Conservation (phyloP, 1,139 yeast genomes). For the Pichia kudriavzevii region DNA sequence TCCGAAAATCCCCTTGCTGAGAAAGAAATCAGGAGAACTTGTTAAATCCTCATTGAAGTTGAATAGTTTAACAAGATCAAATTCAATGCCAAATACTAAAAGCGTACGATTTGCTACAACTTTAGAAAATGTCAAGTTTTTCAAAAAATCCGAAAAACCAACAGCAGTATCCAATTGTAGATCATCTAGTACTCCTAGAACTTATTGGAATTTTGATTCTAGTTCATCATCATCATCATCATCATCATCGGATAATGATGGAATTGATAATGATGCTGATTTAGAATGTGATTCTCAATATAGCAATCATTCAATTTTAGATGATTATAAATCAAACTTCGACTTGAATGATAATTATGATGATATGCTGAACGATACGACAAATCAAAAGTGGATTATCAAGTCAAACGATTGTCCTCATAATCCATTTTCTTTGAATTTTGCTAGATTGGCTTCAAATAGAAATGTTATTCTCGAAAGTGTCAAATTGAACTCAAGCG, state of each 20-base stretch:
- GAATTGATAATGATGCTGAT: constrained; percentile 24
- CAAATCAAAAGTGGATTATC: constrained; percentile 37
- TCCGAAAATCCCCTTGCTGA: constrained; percentile 41
- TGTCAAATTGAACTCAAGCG: constrained; percentile 51
- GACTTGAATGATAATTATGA: constrained; percentile 24
- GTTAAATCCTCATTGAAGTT: constrained; percentile 66
- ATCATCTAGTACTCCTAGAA: constrained; percentile 22
- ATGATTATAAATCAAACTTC: constrained; percentile 10
- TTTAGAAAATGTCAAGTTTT: constrained; percentile 62
- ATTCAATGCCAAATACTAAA: constrained; percentile 66
- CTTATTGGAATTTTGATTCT: constrained; percentile 25
- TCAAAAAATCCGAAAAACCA: constrained; percentile 65
- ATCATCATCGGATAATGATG: background rate
- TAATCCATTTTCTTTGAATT: constrained; percentile 24
- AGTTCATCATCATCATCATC: constrained; percentile 9
- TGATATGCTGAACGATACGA: constrained; percentile 14
- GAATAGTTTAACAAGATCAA: constrained; percentile 41
- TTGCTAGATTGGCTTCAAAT: constrained; percentile 34
- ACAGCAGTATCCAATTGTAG: constrained; percentile 57
- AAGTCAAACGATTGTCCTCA: constrained; percentile 26
- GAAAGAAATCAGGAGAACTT: constrained; percentile 64
- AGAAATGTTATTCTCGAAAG: constrained; percentile 57
- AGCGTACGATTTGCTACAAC: constrained; percentile 72
- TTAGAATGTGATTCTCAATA: constrained; percentile 18
- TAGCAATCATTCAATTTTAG: background rate